These are phyloP conservation scores for Dictyostelium citrinum DNA, from an alignment of 78 protist species.

Conservation along the genomic window DNA sequence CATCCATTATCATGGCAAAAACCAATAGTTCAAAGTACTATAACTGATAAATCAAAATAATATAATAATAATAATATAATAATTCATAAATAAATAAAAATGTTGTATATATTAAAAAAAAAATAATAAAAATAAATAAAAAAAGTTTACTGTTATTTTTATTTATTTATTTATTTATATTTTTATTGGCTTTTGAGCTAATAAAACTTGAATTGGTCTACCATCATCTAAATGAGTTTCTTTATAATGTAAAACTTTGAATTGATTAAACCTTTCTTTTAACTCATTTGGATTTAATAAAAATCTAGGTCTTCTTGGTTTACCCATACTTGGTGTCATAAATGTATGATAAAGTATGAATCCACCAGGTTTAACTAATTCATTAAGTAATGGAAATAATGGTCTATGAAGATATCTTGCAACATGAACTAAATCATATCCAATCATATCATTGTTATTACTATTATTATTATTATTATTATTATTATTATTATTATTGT, in stretches of 20 bases:
- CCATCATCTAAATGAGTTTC: slow-evolving; percentile 67
- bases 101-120: background rate
- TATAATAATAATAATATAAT: background rate
- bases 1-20: slow-evolving; percentile 26
- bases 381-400: slow-evolving; percentile 19
- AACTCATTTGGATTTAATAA: slow-evolving; percentile 61
- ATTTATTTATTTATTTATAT: too few relatives aligned
- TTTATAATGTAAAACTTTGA: slow-evolving; percentile 27
- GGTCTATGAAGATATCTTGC: slow-evolving; percentile 78
- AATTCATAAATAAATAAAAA: background rate
- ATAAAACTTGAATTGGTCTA: slow-evolving; percentile 67
- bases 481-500: background rate
- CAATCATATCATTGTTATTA: background rate
- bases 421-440: slow-evolving; percentile 62
- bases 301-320: slow-evolving; percentile 54
- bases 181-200: background rate
- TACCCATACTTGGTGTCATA: slow-evolving; percentile 68
- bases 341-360: slow-evolving; percentile 68
- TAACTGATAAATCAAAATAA: background rate
- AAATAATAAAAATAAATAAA: background rate
- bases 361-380: slow-evolving; percentile 49
- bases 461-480: background rate
- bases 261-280: slow-evolving; percentile 23
- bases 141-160: too few relatives aligned
- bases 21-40: background rate